Evolutionary conservation across 2,329 filamentous ascomycete species (phyloP), one percentile per base, ranked within the genome.

Genomic region (Fusarium foetens): DNA sequence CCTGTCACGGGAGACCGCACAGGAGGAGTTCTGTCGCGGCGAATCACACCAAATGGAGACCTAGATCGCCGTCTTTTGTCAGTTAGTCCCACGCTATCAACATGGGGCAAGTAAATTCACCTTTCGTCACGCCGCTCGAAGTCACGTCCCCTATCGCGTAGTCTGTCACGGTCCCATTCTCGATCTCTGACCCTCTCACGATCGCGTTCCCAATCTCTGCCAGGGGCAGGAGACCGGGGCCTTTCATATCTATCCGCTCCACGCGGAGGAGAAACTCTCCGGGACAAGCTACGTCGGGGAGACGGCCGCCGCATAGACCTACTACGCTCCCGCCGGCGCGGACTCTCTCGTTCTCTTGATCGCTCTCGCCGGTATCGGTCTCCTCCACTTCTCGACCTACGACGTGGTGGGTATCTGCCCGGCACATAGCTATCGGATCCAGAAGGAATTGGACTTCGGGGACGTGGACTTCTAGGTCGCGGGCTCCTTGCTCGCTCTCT

Each of bases 61-160:
- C 88, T 84, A 29, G 88, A 90, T 73, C 88, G 83, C 69, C 86
- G 84, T 78, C 86, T 87, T 60, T 71, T 70, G 38, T 67, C 49
- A 69, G 67, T 79, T 60, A 78, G 71, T 38, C 27, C 67, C 41
- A 53, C 19, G 21, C 31, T n/a, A 19, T 42, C 38, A 42, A 58
- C 7, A 39, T 23, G 19, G 16, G n/a, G 25, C 31, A 39, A 45
- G 27, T 13, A 19, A 57, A 48, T 78, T 75, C 66, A 82, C 80
- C 83, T 80, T 39, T 84, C 82, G 60, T 86, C 84, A 19, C 85
- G 83, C 59, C 79, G 81, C 58, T 82, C 84, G 46, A 81, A 74
- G 33, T 83, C 80, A 31, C 81, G 76, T 31, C 81, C 80, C 66
- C 79, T 76, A 29, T 80, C 79, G 12, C 76, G 79, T 45, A 76